phyloP scores from a whole-genome alignment of 2,329 filamentous ascomycete genomes.

The Phoma sp. region DNA sequence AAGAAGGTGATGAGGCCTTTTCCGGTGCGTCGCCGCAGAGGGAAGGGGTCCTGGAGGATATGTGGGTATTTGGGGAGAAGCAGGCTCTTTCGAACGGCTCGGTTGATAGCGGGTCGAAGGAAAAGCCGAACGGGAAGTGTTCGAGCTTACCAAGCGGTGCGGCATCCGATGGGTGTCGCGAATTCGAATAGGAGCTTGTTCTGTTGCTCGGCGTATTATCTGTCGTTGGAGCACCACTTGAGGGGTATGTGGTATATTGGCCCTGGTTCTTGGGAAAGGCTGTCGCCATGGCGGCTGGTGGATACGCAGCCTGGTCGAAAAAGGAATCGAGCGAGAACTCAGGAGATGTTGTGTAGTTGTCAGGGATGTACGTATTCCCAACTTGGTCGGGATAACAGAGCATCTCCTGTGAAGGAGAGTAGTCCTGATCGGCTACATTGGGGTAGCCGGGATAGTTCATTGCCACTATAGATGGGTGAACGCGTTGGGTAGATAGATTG shows the following conservation, averaged over 20 bases:
- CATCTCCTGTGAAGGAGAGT: conserved; percentile 30
- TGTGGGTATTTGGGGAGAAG: conserved; percentile 24
- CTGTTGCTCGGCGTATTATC: conserved; percentile 17
- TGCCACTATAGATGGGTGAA: conserved; percentile 3
- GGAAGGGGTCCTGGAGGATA: conserved; percentile 40
- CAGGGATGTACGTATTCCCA: conserved; percentile 33
- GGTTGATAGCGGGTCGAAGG: conserved; percentile 24
- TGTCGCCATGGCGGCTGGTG: conserved; percentile 28
- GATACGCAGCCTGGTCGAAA: conserved; percentile 35
- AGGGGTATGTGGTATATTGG: conserved; percentile 22
- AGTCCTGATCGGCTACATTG: conserved; percentile 31
- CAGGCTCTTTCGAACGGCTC: conserved; percentile 23
- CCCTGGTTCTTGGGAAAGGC: conserved; percentile 25
- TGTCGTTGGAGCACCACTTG: conserved; percentile 21
- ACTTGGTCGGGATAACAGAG: conserved; percentile 31
- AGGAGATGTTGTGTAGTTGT: conserved; percentile 29
- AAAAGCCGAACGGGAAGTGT: conserved; percentile 24
- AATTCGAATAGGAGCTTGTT: conserved; percentile 15
- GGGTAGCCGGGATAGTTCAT: conserved; percentile 36
- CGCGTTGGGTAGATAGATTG: conserved; percentile 1
- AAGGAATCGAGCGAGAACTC: conserved; percentile 36
- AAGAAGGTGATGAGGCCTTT: conserved; percentile 23
- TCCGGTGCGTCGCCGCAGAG: conserved; percentile 39
- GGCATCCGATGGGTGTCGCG: conserved; percentile 25
- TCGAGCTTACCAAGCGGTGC: conserved; percentile 30